Evolutionary conservation across 805 yeast genomes (phyloP).

Genomic region (Hanseniaspora guilliermondii): DNA sequence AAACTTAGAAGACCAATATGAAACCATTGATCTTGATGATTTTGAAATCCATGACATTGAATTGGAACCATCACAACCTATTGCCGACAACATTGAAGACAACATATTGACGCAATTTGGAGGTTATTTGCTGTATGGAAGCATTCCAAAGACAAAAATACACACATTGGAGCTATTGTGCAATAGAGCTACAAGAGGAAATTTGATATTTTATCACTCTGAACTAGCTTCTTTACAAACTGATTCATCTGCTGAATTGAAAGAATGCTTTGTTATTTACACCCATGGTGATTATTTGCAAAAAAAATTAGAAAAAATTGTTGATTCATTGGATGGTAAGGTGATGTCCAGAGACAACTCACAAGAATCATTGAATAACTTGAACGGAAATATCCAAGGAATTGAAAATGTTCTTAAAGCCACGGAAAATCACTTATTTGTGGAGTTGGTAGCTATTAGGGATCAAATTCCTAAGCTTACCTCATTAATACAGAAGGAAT

Average conservation of each 20-base stretch:
- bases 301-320: slow-evolving; percentile 62
- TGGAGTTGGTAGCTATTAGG: slow-evolving; percentile 71
- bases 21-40: slow-evolving; percentile 5
- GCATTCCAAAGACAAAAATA: slow-evolving; percentile 59
- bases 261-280: slow-evolving; percentile 75
- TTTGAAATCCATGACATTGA: slow-evolving; percentile 18
- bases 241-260: slow-evolving; percentile 34
- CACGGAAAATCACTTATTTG: slow-evolving; percentile 53
- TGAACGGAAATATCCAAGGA: slow-evolving; percentile 40
- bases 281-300: slow-evolving; percentile 77
- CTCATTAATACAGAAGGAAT: slow-evolving; percentile 54
- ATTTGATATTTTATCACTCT: slow-evolving; percentile 64
- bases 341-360: slow-evolving; percentile 34
- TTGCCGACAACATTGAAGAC: slow-evolving; percentile 8
- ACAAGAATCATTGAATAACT: slow-evolving; percentile 29
- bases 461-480: slow-evolving; percentile 67
- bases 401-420: slow-evolving; percentile 49
- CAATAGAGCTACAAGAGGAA: slow-evolving; percentile 91
- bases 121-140: slow-evolving; percentile 47
- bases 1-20: slow-evolving; percentile 13
- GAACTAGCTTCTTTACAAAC: slow-evolving; percentile 28
- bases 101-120: slow-evolving; percentile 12
- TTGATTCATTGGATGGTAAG: slow-evolving; percentile 81
- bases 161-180: slow-evolving; percentile 64
- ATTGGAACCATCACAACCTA: slow-evolving; percentile 2